Evolutionary conservation across 306 rosid species (phyloP).

Genomic region (Rosa lucieae): DNA sequence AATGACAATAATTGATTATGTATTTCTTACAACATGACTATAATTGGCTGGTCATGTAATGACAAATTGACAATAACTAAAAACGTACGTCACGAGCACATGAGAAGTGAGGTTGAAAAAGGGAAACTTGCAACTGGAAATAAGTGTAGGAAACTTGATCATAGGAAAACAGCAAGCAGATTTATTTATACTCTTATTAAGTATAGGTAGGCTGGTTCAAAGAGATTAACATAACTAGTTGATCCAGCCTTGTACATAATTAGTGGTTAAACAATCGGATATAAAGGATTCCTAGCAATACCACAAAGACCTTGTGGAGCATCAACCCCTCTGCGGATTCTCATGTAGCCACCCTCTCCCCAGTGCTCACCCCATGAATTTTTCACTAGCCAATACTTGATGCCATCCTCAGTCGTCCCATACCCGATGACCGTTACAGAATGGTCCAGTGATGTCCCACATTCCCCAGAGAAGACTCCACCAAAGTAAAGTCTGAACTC

Average conservation of each 20-base stretch:
- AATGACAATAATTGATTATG: too few species aligned
- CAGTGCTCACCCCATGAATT: not conserved
- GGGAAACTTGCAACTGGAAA: too few species aligned
- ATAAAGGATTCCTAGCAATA: not conserved
- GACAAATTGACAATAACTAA: too few species aligned
- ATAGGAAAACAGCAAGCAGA: too few species aligned
- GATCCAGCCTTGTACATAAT: not conserved
- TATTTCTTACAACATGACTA: too few species aligned
- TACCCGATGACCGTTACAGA: slow-evolving; percentile 12
- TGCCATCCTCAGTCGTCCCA: slow-evolving; percentile 14
- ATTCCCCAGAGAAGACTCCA: not conserved
- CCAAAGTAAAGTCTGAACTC: not conserved
- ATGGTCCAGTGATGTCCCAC: not conserved
- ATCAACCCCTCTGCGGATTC: not conserved
- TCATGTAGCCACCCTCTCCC: not conserved
- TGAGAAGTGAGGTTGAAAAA: too few species aligned
- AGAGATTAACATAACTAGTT: not conserved
- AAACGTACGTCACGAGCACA: too few species aligned
- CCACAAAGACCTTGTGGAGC: not conserved
- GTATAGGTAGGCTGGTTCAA: not conserved
- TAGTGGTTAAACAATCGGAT: not conserved
- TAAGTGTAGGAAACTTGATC: too few species aligned
- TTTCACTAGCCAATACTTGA: slow-evolving; percentile 26
- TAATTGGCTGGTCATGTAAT: too few species aligned
- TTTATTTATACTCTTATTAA: too few species aligned